Evolutionary conservation across 75 land plant genomes (phyloP).

Genomic region (Sequoiadendron giganteum): DNA sequence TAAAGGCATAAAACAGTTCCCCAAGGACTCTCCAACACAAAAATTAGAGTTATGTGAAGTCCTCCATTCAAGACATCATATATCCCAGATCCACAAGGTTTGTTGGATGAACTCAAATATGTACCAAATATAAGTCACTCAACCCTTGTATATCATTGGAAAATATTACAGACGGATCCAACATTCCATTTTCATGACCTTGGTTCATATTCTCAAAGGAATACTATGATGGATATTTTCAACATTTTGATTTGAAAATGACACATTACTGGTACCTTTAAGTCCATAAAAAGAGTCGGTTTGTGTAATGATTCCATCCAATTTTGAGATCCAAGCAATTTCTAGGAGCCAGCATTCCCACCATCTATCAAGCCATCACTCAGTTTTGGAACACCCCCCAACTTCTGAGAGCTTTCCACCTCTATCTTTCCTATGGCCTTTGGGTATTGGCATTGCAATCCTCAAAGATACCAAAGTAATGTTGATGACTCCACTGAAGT

Average conservation of each 20-base stretch:
- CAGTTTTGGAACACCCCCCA: no score
- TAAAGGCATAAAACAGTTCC: slow-evolving; percentile 4
- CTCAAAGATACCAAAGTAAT: slow-evolving; percentile 10
- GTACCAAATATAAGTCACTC: no score
- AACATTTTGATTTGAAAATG: no score
- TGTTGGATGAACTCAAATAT: no score
- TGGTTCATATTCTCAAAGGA: neutral
- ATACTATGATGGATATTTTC: no score
- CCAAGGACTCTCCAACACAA: neutral
- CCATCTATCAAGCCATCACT: no score
- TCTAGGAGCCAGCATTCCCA: no score
- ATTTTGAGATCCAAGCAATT: no score
- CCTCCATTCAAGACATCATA: neutral
- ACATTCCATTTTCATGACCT: neutral
- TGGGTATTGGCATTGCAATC: slow-evolving; percentile 7
- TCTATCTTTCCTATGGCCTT: neutral
- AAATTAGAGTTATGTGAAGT: neutral
- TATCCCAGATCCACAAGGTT: neutral
- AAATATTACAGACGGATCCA: slow-evolving; percentile 1
- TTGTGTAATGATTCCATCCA: neutral
- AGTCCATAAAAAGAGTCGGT: neutral
- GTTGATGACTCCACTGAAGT: neutral
- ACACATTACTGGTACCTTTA: neutral
- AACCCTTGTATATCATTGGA: no score
- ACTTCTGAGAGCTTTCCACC: no score